Base-by-base conservation (phyloP, 805 yeast genomes). In the Saccharomycopsis vini region DNA sequence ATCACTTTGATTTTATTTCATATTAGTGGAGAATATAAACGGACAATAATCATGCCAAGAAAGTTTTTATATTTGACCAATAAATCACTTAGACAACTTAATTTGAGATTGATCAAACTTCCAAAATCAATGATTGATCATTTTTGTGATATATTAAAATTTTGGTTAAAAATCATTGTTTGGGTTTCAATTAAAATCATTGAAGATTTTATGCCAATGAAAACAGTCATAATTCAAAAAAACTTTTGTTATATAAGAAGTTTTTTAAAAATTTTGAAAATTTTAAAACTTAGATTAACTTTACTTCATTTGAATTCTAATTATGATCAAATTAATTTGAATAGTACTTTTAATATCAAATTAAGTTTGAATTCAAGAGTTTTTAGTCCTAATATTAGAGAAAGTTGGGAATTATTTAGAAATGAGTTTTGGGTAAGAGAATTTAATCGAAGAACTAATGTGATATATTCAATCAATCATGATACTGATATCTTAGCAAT, bases 371-470 rank as follows among this genome's bases (percentile, higher is more conserved):
- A 81, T 46, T 83, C 97, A 3, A 67, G 95, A 40, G 79, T 80
- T 1, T 92, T 90, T 62, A 76, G 77, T 47, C 78, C 92, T 0
- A 89, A 83, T 39, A 75, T 83, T 5, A 72, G 96, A 50, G 96
- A 89, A 59, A 89, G 87, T 7, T 90, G 98, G 97, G 98, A 90
- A 56, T 61, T 87, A 33, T 90, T 89, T 56, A 64, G 98, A 47
- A 85, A 84, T 52, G 97, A 89, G 59, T 92, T 88, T 58, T 92
- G 97, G 97, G 76, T 79, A 19, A 72, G 81, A 53, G 95, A 88
- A 58, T 84, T 86, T 1, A 74, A 77, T 2, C 70, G 87, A 52
- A 66, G 88, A 50, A 62, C 37, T 19, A 45, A 42, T 13, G 21
- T 47, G 4, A 47, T 47, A 16, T 45, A 44, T 26, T 36, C 46